A percentile compares a stretch with the other conserved stretches of the same genome.
Conservation (phyloP, 208 protist genomes). For the Acanthamoeba sp. region DNA sequence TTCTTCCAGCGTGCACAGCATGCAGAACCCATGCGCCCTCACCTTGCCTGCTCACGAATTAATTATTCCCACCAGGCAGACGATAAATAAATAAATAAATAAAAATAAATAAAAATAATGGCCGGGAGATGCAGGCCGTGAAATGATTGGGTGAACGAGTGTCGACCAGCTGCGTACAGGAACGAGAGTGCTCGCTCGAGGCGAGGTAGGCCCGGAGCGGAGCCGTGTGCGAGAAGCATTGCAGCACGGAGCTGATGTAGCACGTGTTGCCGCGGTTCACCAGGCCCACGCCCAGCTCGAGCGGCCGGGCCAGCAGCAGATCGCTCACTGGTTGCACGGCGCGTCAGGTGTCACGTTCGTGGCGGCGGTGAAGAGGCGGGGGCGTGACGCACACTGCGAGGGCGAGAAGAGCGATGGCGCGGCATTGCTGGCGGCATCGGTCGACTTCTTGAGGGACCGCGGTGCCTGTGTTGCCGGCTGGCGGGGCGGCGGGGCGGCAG, state of each 20-base stretch:
- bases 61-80: too few relatives aligned
- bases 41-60: slow-evolving; percentile 47
- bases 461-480: neutral
- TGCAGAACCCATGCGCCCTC: neutral
- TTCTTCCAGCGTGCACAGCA: slow-evolving; percentile 34
- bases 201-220: slow-evolving; percentile 31
- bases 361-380: neutral
- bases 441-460: slow-evolving; percentile 26
- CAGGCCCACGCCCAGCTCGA: slow-evolving; percentile 63
- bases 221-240: slow-evolving; percentile 69
- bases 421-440: neutral
- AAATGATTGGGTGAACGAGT: too few relatives aligned
- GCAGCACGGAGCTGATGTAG: slow-evolving; percentile 80
- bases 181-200: slow-evolving; percentile 21
- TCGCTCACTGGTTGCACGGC: slow-evolving; percentile 46
- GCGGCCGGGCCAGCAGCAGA: neutral
- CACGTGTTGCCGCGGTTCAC: slow-evolving; percentile 76
- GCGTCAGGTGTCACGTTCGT: neutral
- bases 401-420: slow-evolving; percentile 8
- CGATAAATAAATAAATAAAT: too few relatives aligned
- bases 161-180: slow-evolving; percentile 49
- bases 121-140: too few relatives aligned
- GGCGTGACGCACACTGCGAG: neutral
- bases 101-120: too few relatives aligned
- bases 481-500: neutral